A percentile compares a stretch with the other conserved stretches of the same genome.
Conservation (phyloP, 345 rosid genomes). For the thale cress (Arabidopsis thaliana) region DNA sequence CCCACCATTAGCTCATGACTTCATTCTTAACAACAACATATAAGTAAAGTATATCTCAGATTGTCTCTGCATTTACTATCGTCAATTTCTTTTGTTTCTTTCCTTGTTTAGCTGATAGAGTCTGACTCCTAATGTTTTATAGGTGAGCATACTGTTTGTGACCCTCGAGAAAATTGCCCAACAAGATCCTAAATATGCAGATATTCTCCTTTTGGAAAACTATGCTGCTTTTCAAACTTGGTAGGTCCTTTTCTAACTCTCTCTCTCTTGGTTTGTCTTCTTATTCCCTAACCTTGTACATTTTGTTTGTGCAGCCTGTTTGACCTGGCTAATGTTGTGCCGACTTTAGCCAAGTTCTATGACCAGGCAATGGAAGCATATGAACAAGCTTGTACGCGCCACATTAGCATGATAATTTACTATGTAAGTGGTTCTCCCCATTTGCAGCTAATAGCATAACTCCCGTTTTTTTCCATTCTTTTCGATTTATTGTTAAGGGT, state of each 20-base stretch:
- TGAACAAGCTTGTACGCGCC: slow-evolving; percentile 97
- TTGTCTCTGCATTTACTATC: background rate
- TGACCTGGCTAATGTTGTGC: slow-evolving; percentile 96
- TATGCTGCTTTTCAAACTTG: slow-evolving; percentile 99
- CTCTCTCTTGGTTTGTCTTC: slow-evolving; percentile 10
- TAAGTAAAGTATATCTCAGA: slow-evolving; percentile 1
- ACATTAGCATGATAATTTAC: slow-evolving; percentile 94
- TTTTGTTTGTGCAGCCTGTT: slow-evolving; percentile 71
- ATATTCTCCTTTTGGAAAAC: slow-evolving; percentile 90
- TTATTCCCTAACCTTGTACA: slow-evolving; percentile 11
- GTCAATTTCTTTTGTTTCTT: background rate
- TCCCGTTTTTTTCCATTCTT: background rate
- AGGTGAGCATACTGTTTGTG: slow-evolving; percentile 96
- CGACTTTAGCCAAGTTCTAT: slow-evolving; percentile 96
- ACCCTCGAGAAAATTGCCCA: slow-evolving; percentile 94
- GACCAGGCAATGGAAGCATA: slow-evolving; percentile 99
- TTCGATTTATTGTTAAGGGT: background rate
- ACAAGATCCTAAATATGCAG: slow-evolving; percentile 91
- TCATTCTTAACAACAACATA: slow-evolving; percentile 22
- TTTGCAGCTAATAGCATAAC: slow-evolving; percentile 11
- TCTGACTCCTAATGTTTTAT: slow-evolving; percentile 45
- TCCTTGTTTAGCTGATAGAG: background rate
- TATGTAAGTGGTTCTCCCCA: slow-evolving; percentile 61
- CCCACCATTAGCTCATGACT: background rate
- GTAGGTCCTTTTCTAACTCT: slow-evolving; percentile 41